phyloP scores from a whole-genome alignment of 176 grass and related monocot species.

The Saccharum spontaneum region DNA sequence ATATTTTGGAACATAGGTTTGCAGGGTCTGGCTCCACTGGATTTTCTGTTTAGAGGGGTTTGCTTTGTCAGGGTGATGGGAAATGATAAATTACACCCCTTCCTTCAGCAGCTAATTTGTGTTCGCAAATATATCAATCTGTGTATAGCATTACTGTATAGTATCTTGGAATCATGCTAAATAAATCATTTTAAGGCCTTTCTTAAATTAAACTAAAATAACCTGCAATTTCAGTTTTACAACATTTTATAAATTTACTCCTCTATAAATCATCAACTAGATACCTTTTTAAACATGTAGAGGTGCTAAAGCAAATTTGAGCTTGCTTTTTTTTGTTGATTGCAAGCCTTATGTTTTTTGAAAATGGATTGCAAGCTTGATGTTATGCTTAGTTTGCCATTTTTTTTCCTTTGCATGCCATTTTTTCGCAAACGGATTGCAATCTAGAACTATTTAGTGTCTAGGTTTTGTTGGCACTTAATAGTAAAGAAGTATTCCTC shows the following conservation, averaged over 20 bases:
- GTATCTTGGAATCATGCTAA: background rate
- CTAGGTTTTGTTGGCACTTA: conserved; percentile 5
- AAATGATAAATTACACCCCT: background rate
- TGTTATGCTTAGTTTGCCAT: background rate
- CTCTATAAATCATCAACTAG: background rate
- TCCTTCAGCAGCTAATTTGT: background rate
- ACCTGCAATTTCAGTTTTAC: conserved; percentile 5
- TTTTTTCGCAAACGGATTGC: background rate
- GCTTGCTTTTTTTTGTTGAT: conserved; percentile 18
- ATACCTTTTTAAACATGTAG: background rate
- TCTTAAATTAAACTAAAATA: background rate
- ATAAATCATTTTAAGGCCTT: background rate
- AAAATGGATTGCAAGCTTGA: background rate
- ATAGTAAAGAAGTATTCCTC: conserved; percentile 18
- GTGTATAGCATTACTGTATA: background rate
- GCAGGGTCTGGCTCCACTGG: background rate
- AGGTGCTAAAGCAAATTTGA: background rate
- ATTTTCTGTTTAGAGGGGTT: background rate
- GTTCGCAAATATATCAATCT: conserved; percentile 4
- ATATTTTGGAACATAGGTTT: background rate
- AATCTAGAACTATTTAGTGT: conserved; percentile 3
- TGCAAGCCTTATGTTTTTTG: background rate
- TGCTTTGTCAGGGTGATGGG: background rate
- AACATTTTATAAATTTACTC: background rate
- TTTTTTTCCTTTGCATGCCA: background rate